phyloP scores from a whole-genome alignment of 495 filamentous ascomycete genomes.

The Penicillium bovifimosum region DNA sequence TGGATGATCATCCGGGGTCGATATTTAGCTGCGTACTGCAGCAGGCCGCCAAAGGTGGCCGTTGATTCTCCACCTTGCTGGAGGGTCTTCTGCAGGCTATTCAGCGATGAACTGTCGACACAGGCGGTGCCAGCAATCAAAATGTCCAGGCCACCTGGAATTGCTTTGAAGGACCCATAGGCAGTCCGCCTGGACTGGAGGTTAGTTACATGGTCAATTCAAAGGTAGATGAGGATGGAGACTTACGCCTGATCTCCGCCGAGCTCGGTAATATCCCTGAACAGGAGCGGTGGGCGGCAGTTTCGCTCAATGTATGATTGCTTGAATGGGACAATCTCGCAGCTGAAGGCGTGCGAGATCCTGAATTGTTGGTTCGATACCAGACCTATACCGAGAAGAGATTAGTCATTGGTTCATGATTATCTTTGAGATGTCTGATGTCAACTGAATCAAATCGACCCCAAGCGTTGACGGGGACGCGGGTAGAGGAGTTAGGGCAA shows the following conservation, averaged over 20 bases:
- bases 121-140: slow-evolving; percentile 74
- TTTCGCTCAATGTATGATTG: slow-evolving; percentile 79
- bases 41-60: slow-evolving; percentile 60
- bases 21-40: slow-evolving; percentile 49
- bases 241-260: slow-evolving; percentile 52
- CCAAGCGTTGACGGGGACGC: too few relatives aligned
- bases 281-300: slow-evolving; percentile 56
- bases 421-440: neutral
- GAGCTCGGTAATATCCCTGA: slow-evolving; percentile 66
- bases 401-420: slow-evolving; percentile 9
- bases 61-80: slow-evolving; percentile 59
- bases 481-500: neutral
- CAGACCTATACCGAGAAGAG: slow-evolving; percentile 7
- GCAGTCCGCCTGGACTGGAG: slow-evolving; percentile 57
- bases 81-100: slow-evolving; percentile 35
- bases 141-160: slow-evolving; percentile 61
- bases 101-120: slow-evolving; percentile 58
- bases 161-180: slow-evolving; percentile 52
- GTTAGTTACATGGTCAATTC: slow-evolving; percentile 9
- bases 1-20: slow-evolving; percentile 63
- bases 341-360: slow-evolving; percentile 66
- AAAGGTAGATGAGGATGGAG: neutral
- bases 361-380: slow-evolving; percentile 2
- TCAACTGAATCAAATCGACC: too few relatives aligned
- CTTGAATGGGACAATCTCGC: slow-evolving; percentile 73